Conservation (phyloP, 2,329 filamentous ascomycete species). For the Calonectria naviculata region DNA sequence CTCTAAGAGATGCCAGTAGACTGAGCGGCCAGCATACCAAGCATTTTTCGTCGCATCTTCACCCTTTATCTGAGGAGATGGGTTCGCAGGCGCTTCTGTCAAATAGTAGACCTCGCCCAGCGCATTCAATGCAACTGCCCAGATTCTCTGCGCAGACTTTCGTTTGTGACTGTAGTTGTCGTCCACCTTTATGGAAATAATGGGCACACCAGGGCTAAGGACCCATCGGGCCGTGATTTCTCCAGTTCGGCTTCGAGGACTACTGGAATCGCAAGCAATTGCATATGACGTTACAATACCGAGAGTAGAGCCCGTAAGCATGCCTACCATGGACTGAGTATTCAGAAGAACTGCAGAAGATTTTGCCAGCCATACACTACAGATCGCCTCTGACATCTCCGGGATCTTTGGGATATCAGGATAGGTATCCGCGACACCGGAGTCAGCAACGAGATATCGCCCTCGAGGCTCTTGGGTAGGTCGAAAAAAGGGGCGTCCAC, state of each 20-base stretch:
- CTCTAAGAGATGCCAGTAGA: constrained; percentile 85
- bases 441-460: constrained; percentile 75
- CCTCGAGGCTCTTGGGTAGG: constrained; percentile 80
- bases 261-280: constrained; percentile 68
- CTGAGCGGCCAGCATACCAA: constrained; percentile 84
- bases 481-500: constrained; percentile 83
- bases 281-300: constrained; percentile 88
- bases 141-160: constrained; percentile 77
- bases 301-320: constrained; percentile 84
- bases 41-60: constrained; percentile 73
- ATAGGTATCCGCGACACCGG: constrained; percentile 69
- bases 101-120: constrained; percentile 92
- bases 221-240: constrained; percentile 91
- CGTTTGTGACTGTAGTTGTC: constrained; percentile 82
- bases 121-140: constrained; percentile 94
- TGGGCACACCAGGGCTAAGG: constrained; percentile 91
- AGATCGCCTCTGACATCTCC: constrained; percentile 76
- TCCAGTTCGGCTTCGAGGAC: constrained; percentile 74
- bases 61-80: constrained; percentile 58
- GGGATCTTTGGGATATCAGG: constrained; percentile 83
- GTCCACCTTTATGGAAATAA: constrained; percentile 85
- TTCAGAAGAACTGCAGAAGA: constrained; percentile 75
- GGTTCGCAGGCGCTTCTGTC: constrained; percentile 73
- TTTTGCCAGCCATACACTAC: constrained; percentile 91
- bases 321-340: constrained; percentile 83